These are phyloP conservation scores for Emmonsia crescens DNA, from an alignment of 2,329 filamentous ascomycete species.

Conservation along the genomic window DNA sequence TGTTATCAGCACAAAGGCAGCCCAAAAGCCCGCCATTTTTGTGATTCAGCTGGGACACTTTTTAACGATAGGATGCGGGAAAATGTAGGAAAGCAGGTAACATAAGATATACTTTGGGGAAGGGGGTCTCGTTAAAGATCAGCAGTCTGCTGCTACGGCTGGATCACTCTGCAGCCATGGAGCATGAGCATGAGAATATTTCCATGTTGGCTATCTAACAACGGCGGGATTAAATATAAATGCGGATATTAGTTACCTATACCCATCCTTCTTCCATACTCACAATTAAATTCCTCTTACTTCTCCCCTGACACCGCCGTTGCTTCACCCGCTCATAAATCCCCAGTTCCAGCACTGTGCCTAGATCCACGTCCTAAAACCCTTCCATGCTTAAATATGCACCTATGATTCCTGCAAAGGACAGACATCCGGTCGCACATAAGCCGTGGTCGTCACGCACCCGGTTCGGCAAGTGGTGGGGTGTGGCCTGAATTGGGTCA, in stretches of 20 bases:
- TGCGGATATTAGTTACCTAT: background rate
- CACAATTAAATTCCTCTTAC: background rate
- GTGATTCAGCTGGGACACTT: no score
- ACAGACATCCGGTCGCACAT: background rate
- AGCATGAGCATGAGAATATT: no score
- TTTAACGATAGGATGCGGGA: no score
- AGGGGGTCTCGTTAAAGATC: background rate
- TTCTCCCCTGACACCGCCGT: background rate
- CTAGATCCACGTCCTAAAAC: background rate
- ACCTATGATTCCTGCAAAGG: background rate
- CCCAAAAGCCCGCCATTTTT: no score
- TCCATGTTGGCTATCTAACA: no score
- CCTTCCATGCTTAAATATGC: background rate
- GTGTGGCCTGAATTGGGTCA: conserved; percentile 7
- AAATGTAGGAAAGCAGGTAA: no score
- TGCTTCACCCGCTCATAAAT: background rate
- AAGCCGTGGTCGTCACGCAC: conserved; percentile 6
- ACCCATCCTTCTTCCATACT: background rate
- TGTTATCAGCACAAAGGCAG: no score
- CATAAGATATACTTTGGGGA: background rate
- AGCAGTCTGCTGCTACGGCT: background rate
- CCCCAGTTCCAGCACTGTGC: background rate
- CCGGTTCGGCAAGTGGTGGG: conserved; percentile 8
- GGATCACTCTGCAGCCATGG: background rate
- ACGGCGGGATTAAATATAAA: background rate